phyloP scores from a whole-genome alignment of 208 protist species.

The Angomonas deanei region DNA sequence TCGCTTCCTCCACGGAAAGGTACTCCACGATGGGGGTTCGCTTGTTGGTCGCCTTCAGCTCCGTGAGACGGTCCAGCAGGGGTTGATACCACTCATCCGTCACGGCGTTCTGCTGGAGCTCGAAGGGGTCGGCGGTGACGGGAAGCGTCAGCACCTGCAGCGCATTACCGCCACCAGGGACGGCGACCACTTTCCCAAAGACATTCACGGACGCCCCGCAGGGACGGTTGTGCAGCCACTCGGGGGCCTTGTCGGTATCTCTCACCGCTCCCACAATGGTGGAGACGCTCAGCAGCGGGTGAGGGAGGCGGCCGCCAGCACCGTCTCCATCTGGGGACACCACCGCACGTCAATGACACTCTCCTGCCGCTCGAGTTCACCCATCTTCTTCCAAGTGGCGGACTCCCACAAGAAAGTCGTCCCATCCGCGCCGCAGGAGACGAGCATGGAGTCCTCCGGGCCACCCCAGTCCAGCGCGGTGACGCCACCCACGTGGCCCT shows the following conservation, averaged over 20 bases:
- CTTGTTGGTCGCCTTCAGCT: slow-evolving; percentile 40
- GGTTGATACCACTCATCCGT: too few species aligned
- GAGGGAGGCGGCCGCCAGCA: slow-evolving; percentile 91
- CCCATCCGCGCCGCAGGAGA: slow-evolving; percentile 93
- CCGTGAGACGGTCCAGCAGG: slow-evolving; percentile 51
- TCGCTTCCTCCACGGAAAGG: slow-evolving; percentile 19
- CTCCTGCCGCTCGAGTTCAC: slow-evolving; percentile 59
- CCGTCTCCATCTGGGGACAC: slow-evolving; percentile 82
- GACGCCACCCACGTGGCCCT: slow-evolving; percentile 84
- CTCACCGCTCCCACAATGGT: slow-evolving; percentile 38
- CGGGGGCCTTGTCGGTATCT: background rate
- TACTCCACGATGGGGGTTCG: slow-evolving; percentile 49
- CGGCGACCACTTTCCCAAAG: slow-evolving; percentile 40
- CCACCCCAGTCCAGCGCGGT: slow-evolving; percentile 92
- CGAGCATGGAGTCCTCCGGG: slow-evolving; percentile 85
- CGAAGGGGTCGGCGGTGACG: slow-evolving; percentile 1
- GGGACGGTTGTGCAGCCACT: slow-evolving; percentile 17
- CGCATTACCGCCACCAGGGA: slow-evolving; percentile 16
- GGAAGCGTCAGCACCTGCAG: slow-evolving; percentile 30
- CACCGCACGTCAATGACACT: slow-evolving; percentile 95
- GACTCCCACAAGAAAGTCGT: slow-evolving; percentile 94
- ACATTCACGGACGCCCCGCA: slow-evolving; percentile 66
- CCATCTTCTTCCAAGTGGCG: slow-evolving; percentile 57
- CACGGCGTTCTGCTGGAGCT: too few species aligned
- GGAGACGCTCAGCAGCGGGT: slow-evolving; percentile 66